Base-by-base conservation (phyloP, 164 flowering plant genomes). In the Akebia trifoliata region DNA sequence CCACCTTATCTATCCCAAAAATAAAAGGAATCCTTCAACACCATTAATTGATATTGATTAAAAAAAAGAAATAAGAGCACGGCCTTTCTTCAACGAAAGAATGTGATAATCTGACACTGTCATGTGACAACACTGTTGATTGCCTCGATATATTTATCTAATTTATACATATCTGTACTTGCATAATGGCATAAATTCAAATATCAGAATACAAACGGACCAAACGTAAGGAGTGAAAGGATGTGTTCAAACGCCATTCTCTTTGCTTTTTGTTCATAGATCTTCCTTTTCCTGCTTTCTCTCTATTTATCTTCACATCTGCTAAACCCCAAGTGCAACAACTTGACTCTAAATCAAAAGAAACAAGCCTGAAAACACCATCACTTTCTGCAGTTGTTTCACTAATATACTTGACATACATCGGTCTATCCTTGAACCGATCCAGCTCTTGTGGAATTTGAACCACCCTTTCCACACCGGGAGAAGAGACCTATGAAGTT, bases 251-350 rank as follows among this genome's bases (percentile, higher is more conserved):
- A 53, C 84, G 83, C 95, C 95, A 91, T 24, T 88, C 90, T 42
- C 80, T 71, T 62, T 86, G 94, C 62, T 88, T 91, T 72, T 82
- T 88, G 79, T 76, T 91, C 24, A 91, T 74, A 8, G 93, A 95
- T 65, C 95, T 86, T 56, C 98, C 98, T 68, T 91, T 91, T 20
- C 98, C 98, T 5, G 92, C 74, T 49, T 84, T 83, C 42, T 78
- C 92, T 74, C 95, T 81, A 62, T 91, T 91, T 37, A 66, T 53
- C 72, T 67, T 86, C 59, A 91, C 96, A 71, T 91, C 83, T 43
- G 98, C 98, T 55, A 84, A 56, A 51, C 89, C 82, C 98, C 95
- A 91, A 34, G 76, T 77, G 75, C 96, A 88, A 65, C 53, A 70
- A 35, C 65, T 59, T 11, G 78, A 50, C 30, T 79, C 93, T 53